Conservation (phyloP, 2,329 filamentous ascomycete genomes). For the Colletotrichum tamarilloi region DNA sequence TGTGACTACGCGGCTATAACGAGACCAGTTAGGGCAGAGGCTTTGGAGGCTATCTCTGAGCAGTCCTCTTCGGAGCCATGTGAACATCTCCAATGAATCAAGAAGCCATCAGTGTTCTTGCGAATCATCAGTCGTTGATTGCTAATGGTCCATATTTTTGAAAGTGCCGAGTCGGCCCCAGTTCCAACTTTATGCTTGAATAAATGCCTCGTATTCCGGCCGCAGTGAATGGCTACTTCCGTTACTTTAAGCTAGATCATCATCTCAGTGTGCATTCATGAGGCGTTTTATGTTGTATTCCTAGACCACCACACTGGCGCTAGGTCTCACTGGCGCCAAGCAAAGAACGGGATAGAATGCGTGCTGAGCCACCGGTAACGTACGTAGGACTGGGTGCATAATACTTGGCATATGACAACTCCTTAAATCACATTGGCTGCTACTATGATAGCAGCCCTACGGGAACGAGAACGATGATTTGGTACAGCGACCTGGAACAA, state of each 20-base stretch:
- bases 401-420: too few species aligned
- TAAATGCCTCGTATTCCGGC: background rate
- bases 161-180: background rate
- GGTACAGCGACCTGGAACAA: too few species aligned
- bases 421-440: too few species aligned
- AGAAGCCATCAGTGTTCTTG: background rate
- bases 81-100: background rate
- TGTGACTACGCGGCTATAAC: background rate
- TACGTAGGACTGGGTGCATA: too few species aligned
- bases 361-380: too few species aligned
- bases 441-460: too few species aligned
- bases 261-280: too few species aligned
- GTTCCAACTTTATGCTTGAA: background rate
- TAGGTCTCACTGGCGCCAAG: too few species aligned
- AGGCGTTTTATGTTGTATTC: too few species aligned
- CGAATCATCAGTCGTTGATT: background rate
- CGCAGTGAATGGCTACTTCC: background rate
- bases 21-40: background rate
- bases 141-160: background rate
- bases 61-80: background rate
- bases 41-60: background rate
- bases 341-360: too few species aligned
- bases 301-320: too few species aligned
- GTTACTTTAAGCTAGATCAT: background rate
- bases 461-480: too few species aligned